Conservation (phyloP, 176 grass and related monocot species). For the Cenchrus fungigraminus region DNA sequence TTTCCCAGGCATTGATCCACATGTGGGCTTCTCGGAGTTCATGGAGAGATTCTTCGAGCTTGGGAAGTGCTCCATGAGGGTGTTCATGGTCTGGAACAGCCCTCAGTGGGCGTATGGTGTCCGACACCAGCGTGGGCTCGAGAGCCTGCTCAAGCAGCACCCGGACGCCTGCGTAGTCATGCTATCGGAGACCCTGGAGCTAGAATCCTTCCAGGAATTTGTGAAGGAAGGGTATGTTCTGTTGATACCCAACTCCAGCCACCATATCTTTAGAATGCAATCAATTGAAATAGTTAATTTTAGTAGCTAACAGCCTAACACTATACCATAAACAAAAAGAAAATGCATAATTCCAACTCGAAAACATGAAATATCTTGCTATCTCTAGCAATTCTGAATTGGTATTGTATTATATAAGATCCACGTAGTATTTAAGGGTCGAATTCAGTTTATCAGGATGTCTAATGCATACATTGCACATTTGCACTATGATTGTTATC, state of each 20-base stretch:
- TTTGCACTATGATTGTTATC: background rate
- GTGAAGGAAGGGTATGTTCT: constrained; percentile 79
- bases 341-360: background rate
- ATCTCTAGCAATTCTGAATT: no score
- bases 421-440: background rate
- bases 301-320: constrained; percentile 5
- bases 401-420: background rate
- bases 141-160: constrained; percentile 87
- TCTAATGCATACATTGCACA: background rate
- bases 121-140: constrained; percentile 76
- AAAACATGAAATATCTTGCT: constrained; percentile 24
- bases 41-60: constrained; percentile 70
- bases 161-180: constrained; percentile 70
- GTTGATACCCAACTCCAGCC: constrained; percentile 4
- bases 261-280: background rate
- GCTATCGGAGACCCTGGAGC: constrained; percentile 78
- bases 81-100: constrained; percentile 99
- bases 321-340: background rate
- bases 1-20: constrained; percentile 70
- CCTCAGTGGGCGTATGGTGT: constrained; percentile 73
- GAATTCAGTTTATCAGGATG: background rate
- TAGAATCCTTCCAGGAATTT: constrained; percentile 80
- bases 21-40: constrained; percentile 77
- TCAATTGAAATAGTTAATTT: background rate
- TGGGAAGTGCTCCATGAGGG: constrained; percentile 64